These are phyloP conservation scores for Microcyclospora tardicrescens DNA, from an alignment of 2,329 filamentous ascomycete genomes.

Conservation along the genomic window DNA sequence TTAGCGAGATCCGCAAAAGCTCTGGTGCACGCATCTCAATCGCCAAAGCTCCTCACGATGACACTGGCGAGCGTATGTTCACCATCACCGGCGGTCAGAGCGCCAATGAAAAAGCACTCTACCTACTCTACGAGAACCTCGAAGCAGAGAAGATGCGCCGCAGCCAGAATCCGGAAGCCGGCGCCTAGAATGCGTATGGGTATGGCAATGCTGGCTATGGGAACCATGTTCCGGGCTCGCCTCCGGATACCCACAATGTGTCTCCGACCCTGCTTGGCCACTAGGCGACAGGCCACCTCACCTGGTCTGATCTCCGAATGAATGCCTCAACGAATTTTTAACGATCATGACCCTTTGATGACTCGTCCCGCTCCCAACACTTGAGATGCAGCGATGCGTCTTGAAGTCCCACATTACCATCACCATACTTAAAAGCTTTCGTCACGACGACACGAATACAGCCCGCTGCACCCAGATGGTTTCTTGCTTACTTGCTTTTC, in stretches of 20 bases:
- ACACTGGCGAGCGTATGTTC: constrained; percentile 98
- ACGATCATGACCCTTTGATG: too few relatives aligned
- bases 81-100: constrained; percentile 93
- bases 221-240: too few relatives aligned
- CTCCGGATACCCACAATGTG: too few relatives aligned
- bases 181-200: constrained; percentile 18
- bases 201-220: constrained; percentile 3
- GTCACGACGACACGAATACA: too few relatives aligned
- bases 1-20: constrained; percentile 94
- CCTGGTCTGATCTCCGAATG: too few relatives aligned
- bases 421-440: too few relatives aligned
- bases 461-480: neutral
- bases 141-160: constrained; percentile 98
- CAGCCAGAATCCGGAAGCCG: constrained; percentile 52
- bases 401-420: too few relatives aligned
- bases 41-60: constrained; percentile 91
- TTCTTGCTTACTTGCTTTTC: constrained; percentile 3
- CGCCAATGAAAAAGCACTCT: constrained; percentile 90
- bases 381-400: too few relatives aligned
- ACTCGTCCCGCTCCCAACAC: too few relatives aligned
- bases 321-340: too few relatives aligned
- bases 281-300: too few relatives aligned
- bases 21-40: constrained; percentile 96
- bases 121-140: constrained; percentile 94
- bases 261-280: too few relatives aligned